A percentile compares a stretch with the other conserved stretches of the same genome.
phyloP scores from a whole-genome alignment of 2,329 filamentous ascomycete species.

The Leptographium procerum region DNA sequence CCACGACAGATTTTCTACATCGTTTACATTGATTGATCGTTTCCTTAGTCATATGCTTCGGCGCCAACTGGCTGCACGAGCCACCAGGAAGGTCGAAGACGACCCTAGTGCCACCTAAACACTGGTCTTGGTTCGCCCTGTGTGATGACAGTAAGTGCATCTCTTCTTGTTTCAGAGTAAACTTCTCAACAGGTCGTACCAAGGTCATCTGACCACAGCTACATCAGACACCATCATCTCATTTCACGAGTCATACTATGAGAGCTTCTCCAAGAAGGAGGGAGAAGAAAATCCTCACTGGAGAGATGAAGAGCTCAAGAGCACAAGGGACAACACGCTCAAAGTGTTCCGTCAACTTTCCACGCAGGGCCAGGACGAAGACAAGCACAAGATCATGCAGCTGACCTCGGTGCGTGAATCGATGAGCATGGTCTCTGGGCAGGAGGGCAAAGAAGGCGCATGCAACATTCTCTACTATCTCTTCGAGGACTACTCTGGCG shows the following conservation, averaged over 20 bases:
- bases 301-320: conserved; percentile 19
- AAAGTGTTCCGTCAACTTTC: conserved; percentile 28
- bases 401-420: conserved; percentile 27
- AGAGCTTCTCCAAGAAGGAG: conserved; percentile 14
- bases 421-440: conserved; percentile 14
- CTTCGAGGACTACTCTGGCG: conserved; percentile 54
- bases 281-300: conserved; percentile 13
- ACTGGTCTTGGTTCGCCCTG: conserved; percentile 62
- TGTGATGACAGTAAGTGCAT: conserved; percentile 46
- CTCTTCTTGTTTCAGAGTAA: too few relatives aligned
- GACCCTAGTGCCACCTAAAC: conserved; percentile 28
- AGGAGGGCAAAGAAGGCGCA: conserved; percentile 34
- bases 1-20: neutral
- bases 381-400: conserved; percentile 28
- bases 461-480: conserved; percentile 55
- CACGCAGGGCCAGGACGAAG: conserved; percentile 23
- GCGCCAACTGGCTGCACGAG: conserved; percentile 53
- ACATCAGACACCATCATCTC: conserved; percentile 53
- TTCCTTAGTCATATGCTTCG: conserved; percentile 51
- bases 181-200: neutral
- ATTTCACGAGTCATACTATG: conserved; percentile 47
- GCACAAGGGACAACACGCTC: conserved; percentile 27
- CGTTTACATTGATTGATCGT: neutral
- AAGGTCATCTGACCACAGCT: conserved; percentile 9
- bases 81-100: conserved; percentile 16